These are phyloP conservation scores for Cercospora zeae-maydis DNA, from an alignment of 2,329 filamentous ascomycete genomes.

Conservation along the genomic window DNA sequence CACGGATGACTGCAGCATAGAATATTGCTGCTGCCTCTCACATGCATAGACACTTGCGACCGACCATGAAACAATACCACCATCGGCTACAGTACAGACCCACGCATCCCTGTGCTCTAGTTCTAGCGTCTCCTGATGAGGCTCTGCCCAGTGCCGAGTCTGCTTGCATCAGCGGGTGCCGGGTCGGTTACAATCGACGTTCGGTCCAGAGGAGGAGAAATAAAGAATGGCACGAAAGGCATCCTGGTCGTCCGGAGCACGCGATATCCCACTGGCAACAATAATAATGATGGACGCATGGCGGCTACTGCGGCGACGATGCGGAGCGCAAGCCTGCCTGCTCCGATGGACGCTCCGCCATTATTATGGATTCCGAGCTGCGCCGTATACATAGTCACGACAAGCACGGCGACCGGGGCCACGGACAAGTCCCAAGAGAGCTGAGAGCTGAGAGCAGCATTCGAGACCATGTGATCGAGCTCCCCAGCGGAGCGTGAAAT, in stretches of 20 bases:
- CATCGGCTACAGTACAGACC: constrained; percentile 1
- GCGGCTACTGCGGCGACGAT: neutral
- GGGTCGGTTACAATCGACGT: neutral
- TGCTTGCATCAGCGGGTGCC: constrained; percentile 1
- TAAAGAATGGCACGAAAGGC: neutral
- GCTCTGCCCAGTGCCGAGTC: neutral
- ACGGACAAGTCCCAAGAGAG: neutral
- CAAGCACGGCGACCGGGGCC: neutral
- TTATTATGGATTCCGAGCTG: neutral
- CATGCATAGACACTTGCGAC: neutral
- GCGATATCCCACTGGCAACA: neutral
- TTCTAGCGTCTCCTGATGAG: neutral
- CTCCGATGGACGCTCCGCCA: neutral
- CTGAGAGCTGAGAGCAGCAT: neutral
- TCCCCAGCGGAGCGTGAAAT: too few relatives aligned
- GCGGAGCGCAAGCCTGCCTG: neutral
- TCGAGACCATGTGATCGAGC: neutral
- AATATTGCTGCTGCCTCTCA: neutral
- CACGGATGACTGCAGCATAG: neutral
- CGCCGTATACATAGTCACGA: neutral
- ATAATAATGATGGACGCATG: neutral
- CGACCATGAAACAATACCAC: neutral
- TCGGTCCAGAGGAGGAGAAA: neutral
- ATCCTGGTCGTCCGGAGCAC: neutral
- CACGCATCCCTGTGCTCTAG: neutral